These are phyloP conservation scores for Colletotrichum neosansevieriae DNA, from an alignment of 2,329 filamentous ascomycete species.

Conservation along the genomic window DNA sequence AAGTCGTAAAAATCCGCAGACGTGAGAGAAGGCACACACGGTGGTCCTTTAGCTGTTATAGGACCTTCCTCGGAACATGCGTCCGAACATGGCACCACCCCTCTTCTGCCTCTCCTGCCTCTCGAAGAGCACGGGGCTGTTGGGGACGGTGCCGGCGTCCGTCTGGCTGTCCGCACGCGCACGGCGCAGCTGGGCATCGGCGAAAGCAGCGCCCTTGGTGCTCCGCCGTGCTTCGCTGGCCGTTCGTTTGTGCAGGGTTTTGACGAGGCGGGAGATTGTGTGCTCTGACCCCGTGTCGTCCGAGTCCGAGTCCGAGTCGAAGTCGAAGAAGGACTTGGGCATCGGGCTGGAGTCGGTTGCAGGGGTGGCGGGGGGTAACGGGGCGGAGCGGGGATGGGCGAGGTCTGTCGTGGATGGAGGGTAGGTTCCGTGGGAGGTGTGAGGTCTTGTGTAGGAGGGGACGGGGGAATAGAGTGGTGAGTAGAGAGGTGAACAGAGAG, in stretches of 20 bases:
- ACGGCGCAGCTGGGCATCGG: slow-evolving; percentile 36
- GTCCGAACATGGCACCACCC: slow-evolving; percentile 38
- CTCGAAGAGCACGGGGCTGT: slow-evolving; percentile 33
- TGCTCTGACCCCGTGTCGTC: slow-evolving; percentile 35
- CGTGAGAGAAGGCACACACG: not conserved
- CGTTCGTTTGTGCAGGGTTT: slow-evolving; percentile 38
- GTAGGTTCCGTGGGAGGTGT: slow-evolving; percentile 30
- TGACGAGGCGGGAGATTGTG: slow-evolving; percentile 36
- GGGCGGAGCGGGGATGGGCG: slow-evolving; percentile 38
- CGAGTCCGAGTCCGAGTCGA: slow-evolving; percentile 41
- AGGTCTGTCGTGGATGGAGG: slow-evolving; percentile 33
- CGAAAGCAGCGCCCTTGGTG: slow-evolving; percentile 30
- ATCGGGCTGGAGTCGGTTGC: not conserved
- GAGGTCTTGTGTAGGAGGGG: slow-evolving; percentile 32
- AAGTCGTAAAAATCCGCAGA: not conserved
- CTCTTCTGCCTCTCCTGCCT: slow-evolving; percentile 15
- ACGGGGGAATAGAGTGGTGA: slow-evolving; percentile 30
- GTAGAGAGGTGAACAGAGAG: slow-evolving; percentile 34
- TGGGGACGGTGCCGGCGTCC: slow-evolving; percentile 23
- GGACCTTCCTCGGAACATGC: slow-evolving; percentile 38
- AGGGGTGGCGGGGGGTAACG: slow-evolving; percentile 26
- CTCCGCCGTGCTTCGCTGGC: slow-evolving; percentile 34
- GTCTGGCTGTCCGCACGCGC: slow-evolving; percentile 34
- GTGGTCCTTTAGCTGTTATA: not conserved
- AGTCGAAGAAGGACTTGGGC: slow-evolving; percentile 41